Evolutionary conservation across 371 early-diverging fungal species (phyloP).

Genomic region (Mucor saturninus): DNA sequence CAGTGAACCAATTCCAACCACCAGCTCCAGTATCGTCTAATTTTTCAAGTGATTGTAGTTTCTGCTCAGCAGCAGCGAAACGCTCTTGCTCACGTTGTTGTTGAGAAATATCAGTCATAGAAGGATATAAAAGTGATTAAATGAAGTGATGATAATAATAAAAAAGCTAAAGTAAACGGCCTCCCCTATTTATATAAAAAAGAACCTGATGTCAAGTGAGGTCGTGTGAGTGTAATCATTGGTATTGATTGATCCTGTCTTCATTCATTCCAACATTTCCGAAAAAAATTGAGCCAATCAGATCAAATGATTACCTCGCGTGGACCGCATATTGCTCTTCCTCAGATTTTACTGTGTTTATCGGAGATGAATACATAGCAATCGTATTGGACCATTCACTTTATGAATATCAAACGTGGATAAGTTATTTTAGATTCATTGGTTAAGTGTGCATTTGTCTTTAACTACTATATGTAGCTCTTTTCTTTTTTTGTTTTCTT

Average conservation of each 20-base stretch:
- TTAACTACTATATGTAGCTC: neutral
- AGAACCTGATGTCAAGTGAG: slow-evolving; percentile 29
- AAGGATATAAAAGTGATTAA: slow-evolving; percentile 2
- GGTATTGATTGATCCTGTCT: slow-evolving; percentile 19
- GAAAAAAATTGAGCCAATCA: slow-evolving; percentile 18
- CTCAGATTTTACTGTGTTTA: neutral
- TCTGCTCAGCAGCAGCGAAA: slow-evolving; percentile 38
- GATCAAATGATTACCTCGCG: slow-evolving; percentile 16
- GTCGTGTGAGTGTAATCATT: slow-evolving; percentile 36
- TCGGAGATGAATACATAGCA: neutral
- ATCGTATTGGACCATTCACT: neutral
- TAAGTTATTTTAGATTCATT: neutral
- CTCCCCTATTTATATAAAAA: slow-evolving; percentile 23
- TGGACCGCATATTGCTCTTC: slow-evolving; percentile 12
- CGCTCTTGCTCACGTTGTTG: slow-evolving; percentile 28
- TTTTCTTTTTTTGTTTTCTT: neutral
- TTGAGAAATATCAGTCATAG: slow-evolving; percentile 28
- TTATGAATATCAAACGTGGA: neutral
- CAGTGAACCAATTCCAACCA: slow-evolving; percentile 74
- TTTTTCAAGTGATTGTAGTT: slow-evolving; percentile 42
- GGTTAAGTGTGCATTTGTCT: neutral
- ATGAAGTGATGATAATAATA: neutral
- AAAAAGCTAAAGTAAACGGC: slow-evolving; percentile 6
- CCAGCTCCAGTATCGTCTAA: slow-evolving; percentile 39
- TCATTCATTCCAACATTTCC: slow-evolving; percentile 23